Percentiles rank a stretch among this genome's conserved stretches.
Conservation (phyloP, 805 yeast genomes). For the Isabelozyma rhagii region DNA sequence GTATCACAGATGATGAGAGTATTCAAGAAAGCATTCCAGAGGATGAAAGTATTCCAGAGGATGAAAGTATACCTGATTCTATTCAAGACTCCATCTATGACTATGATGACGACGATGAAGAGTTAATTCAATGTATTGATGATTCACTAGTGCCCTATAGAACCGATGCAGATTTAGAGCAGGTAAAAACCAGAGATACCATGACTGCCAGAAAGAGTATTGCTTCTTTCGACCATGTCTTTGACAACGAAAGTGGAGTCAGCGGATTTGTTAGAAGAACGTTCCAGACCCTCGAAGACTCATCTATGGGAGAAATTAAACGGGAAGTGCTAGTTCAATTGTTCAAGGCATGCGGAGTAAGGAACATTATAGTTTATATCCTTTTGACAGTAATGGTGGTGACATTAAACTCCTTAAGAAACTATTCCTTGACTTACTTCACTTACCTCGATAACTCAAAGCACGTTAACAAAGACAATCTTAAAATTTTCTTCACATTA, state of each 20-base stretch:
- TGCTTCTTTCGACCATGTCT: background rate
- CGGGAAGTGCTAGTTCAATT: background rate
- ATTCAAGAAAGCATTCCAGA: background rate
- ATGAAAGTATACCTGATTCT: background rate
- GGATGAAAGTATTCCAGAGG: background rate
- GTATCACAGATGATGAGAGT: background rate
- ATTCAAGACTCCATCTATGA: background rate
- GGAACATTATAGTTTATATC: conserved; percentile 1
- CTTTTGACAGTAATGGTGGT: background rate
- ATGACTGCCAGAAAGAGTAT: background rate
- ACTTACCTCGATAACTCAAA: background rate
- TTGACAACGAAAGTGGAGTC: background rate
- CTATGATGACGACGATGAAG: background rate
- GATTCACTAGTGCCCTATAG: conserved; percentile 4
- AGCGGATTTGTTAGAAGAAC: background rate
- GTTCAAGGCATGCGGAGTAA: background rate
- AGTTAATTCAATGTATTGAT: conserved; percentile 1
- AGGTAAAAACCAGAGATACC: background rate
- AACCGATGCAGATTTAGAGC: background rate
- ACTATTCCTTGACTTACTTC: background rate
- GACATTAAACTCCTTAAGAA: background rate
- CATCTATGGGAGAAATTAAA: background rate
- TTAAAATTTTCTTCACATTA: background rate
- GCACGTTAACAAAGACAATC: background rate
- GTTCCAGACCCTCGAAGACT: background rate